These are phyloP conservation scores for Pelargonium citronellum DNA, from an alignment of 441 rosid species.

Conservation along the genomic window DNA sequence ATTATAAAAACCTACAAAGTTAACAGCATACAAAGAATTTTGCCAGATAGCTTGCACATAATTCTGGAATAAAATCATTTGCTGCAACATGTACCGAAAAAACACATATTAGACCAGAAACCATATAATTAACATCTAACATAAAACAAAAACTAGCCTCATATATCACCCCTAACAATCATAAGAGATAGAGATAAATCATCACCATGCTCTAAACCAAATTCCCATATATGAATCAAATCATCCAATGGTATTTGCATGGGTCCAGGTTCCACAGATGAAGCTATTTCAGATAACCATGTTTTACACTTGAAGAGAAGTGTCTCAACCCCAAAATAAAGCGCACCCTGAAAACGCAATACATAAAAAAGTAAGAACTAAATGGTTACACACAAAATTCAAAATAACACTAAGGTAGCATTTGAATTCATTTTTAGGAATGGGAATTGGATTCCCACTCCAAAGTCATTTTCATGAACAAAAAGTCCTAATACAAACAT, in stretches of 20 bases:
- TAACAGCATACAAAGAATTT: slow-evolving; percentile 63
- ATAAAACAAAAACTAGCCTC: background rate
- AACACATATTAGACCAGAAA: slow-evolving; percentile 26
- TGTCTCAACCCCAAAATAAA: slow-evolving; percentile 66
- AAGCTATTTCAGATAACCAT: slow-evolving; percentile 46
- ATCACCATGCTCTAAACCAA: slow-evolving; percentile 59
- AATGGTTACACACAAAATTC: too few relatives aligned
- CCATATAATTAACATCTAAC: background rate
- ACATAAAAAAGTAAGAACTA: background rate
- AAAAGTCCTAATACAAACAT: too few relatives aligned
- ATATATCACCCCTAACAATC: slow-evolving; percentile 11
- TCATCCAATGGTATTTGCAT: slow-evolving; percentile 40
- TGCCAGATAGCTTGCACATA: slow-evolving; percentile 61
- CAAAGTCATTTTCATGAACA: too few relatives aligned
- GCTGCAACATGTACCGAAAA: slow-evolving; percentile 45
- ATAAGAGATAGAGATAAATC: slow-evolving; percentile 15
- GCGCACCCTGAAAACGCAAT: slow-evolving; percentile 45
- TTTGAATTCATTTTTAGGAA: too few relatives aligned
- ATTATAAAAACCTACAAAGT: slow-evolving; percentile 19
- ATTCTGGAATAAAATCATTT: slow-evolving; percentile 47
- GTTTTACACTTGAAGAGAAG: slow-evolving; percentile 50
- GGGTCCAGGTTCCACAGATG: slow-evolving; percentile 28
- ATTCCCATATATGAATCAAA: slow-evolving; percentile 66
- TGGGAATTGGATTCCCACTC: too few relatives aligned
- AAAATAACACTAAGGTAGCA: too few relatives aligned